These are phyloP conservation scores for Leccinum longicurvipes DNA, from an alignment of 768 basidiomycete species.

Conservation along the genomic window DNA sequence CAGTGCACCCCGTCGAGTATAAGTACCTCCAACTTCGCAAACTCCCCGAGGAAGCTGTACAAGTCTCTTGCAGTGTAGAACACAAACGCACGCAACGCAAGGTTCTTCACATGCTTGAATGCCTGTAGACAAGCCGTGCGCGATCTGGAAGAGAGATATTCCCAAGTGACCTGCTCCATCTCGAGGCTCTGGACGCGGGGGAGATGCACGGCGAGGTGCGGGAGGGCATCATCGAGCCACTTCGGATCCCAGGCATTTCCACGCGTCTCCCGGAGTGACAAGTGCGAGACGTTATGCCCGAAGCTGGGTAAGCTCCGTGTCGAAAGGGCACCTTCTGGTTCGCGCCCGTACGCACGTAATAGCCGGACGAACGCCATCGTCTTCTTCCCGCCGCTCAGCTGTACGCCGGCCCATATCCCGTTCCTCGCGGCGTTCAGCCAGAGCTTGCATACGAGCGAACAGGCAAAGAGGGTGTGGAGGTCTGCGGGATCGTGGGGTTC, in stretches of 20 bases:
- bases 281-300: conserved; percentile 46
- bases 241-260: conserved; percentile 32
- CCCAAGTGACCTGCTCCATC: conserved; percentile 32
- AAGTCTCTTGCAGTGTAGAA: conserved; percentile 28
- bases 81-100: conserved; percentile 23
- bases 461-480: conserved; percentile 20
- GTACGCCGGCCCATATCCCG: conserved; percentile 22
- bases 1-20: conserved; percentile 31
- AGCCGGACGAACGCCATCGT: conserved; percentile 22
- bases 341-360: conserved; percentile 15
- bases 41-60: conserved; percentile 28
- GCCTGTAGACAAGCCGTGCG: conserved; percentile 22
- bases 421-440: conserved; percentile 26
- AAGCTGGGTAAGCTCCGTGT: conserved; percentile 47
- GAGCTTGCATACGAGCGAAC: conserved; percentile 31
- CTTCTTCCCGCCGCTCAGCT: conserved; percentile 16
- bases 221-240: conserved; percentile 31
- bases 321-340: conserved; percentile 25
- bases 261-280: conserved; percentile 30
- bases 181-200: conserved; percentile 22
- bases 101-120: conserved; percentile 21
- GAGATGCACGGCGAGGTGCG: conserved; percentile 21
- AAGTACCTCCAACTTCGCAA: conserved; percentile 25
- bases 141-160: conserved; percentile 28
- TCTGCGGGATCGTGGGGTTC: conserved; percentile 16